These are phyloP conservation scores for Tricholoma sp. DNA, from an alignment of 768 basidiomycete genomes.

Conservation along the genomic window DNA sequence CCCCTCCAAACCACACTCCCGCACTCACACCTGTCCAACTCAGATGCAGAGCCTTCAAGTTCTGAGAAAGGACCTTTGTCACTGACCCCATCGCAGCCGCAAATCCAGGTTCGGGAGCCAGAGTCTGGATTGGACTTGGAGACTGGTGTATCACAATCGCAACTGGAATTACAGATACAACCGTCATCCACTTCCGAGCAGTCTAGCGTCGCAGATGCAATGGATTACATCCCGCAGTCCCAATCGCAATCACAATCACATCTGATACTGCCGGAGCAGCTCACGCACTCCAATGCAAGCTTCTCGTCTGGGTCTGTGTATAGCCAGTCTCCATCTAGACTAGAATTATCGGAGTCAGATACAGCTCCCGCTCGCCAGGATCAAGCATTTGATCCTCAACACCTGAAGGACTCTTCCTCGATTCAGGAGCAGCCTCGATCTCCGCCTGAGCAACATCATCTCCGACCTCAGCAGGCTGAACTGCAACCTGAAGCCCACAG, in stretches of 20 bases:
- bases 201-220: too few species aligned
- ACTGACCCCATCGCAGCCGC: not conserved
- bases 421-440: too few species aligned
- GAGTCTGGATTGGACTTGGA: not conserved
- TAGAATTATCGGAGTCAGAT: too few species aligned
- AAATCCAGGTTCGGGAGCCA: not conserved
- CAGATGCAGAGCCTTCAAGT: not conserved
- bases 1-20: too few species aligned
- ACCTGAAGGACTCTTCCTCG: too few species aligned
- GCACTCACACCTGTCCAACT: not conserved
- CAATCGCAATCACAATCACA: too few species aligned
- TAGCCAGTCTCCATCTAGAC: not conserved
- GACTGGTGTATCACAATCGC: not conserved
- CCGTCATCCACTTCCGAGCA: not conserved
- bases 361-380: too few species aligned
- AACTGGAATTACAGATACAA: not conserved
- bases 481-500: not conserved
- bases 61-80: not conserved
- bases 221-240: too few species aligned
- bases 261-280: too few species aligned
- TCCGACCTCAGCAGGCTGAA: not conserved
- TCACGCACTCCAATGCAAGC: not conserved
- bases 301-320: not conserved
- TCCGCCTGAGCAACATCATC: not conserved
- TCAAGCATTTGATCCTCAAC: too few species aligned